Evolutionary conservation across 1,284 basidiomycete species (phyloP), one percentile per base, ranked within the genome.

Genomic region (Trichosporon sp.): DNA sequence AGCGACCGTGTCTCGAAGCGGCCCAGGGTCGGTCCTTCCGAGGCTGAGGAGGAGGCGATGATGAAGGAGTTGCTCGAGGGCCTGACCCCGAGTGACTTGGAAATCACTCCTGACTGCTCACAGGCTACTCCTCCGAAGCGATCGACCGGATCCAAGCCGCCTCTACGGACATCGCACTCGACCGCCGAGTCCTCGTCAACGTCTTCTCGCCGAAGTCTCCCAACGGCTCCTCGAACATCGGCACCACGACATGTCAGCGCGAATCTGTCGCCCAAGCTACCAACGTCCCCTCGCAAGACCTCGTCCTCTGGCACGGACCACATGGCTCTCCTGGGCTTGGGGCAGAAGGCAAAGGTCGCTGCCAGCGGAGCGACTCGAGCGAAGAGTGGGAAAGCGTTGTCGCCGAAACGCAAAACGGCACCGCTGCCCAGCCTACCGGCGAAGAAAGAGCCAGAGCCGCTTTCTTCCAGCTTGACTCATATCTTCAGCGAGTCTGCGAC

Each of bases 31-130:
- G 32, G 16, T 1, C 59, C 59, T 1, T 63, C 59, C 32, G 59
- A 63, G 10, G 59, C 59, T 6, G 59, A 63, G 32, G 59, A 63
- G 14, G 59, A 35, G 59, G 59, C 59, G 19, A 63, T 63, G 59
- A 63, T 63, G 59, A 63, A 63, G 6, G 59, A 32, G 2, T 32
- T 63, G 5, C 16, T 63, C 14, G 59, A 63, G 16, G 59, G 59
- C 12, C 59, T 63, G 31, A 63, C 59, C 1, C 59, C 59, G 16
- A 63, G 59, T 21, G 59, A 63, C 59, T 63, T 63, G 16, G 59
- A 63, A 4, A 63, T 63, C 16, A 63, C 59, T 16, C 59, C 59
- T 4, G 35, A 37, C 35, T 63, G 32, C 32, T 63, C 59, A 0
- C 59, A 63, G n/a, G 59, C 59, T 1, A 63, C 59, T 2, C 59